Conservation (phyloP, 2,329 filamentous ascomycete genomes). For the Pseudogymnoascus pannorum region DNA sequence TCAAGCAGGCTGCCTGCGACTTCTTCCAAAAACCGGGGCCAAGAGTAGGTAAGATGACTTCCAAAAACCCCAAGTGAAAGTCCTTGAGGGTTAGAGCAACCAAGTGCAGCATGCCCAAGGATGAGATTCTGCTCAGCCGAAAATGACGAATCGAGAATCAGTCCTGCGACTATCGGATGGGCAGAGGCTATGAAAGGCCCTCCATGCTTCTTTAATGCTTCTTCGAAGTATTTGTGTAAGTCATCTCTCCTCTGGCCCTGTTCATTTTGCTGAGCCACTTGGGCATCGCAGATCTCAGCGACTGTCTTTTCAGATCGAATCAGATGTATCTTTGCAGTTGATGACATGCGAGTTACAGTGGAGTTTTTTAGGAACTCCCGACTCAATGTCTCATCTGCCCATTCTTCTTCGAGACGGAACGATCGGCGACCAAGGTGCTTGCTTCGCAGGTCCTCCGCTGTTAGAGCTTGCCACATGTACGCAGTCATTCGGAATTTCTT, state of each 20-base stretch:
- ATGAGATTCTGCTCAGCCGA: conserved; percentile 51
- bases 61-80: conserved; percentile 64
- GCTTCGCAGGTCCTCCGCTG: conserved; percentile 65
- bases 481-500: conserved; percentile 67
- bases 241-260: conserved; percentile 49
- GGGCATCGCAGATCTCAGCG: conserved; percentile 55
- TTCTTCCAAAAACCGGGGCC: conserved; percentile 63
- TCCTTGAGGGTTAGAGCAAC: conserved; percentile 42
- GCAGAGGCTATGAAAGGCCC: conserved; percentile 26
- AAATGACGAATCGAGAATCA: conserved; percentile 65
- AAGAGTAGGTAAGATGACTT: conserved; percentile 62
- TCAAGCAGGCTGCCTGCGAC: conserved; percentile 44
- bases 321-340: conserved; percentile 58
- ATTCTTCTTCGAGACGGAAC: conserved; percentile 68
- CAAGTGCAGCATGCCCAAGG: conserved; percentile 59
- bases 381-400: conserved; percentile 59
- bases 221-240: conserved; percentile 35
- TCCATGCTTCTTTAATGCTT: conserved; percentile 40
- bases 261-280: conserved; percentile 57
- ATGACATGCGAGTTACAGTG: conserved; percentile 10
- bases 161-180: conserved; percentile 60
- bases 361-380: conserved; percentile 16
- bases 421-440: conserved; percentile 62
- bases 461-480: conserved; percentile 71
- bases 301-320: conserved; percentile 60